Conservation (phyloP, 768 basidiomycete genomes). For the Suillus cothurnatus region DNA sequence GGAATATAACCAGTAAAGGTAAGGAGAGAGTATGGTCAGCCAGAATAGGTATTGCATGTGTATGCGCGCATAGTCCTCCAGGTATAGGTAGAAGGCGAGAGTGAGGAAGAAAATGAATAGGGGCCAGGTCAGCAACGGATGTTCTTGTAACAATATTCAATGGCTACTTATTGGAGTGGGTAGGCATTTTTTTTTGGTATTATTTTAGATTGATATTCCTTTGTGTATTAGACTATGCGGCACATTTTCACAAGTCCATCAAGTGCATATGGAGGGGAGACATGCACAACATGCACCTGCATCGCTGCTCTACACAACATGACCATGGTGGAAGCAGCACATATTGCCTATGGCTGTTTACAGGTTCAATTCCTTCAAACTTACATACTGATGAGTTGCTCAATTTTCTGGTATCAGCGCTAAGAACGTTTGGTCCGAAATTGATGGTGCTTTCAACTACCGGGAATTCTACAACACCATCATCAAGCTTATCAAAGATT, state of each 20-base stretch:
- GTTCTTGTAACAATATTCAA: no score
- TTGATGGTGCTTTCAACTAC: slow-evolving; percentile 7
- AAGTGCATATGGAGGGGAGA: not conserved
- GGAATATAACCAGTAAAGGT: no score
- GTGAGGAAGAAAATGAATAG: no score
- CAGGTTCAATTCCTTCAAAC: slow-evolving; percentile 10
- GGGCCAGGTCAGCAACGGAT: no score
- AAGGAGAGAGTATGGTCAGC: no score
- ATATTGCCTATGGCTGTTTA: slow-evolving; percentile 16
- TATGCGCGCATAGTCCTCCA: no score
- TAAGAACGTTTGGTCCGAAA: slow-evolving; percentile 3
- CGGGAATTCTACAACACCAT: slow-evolving; percentile 7
- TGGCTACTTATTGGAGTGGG: slow-evolving; percentile 7
- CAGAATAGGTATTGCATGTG: no score
- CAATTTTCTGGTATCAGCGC: slow-evolving; percentile 1
- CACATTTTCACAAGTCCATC: slow-evolving; percentile 14
- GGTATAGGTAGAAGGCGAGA: no score
- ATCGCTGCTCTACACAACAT: slow-evolving; percentile 15
- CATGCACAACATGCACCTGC: not conserved
- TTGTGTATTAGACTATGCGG: not conserved
- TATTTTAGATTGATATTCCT: not conserved
- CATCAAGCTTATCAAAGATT: slow-evolving; percentile 2
- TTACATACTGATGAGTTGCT: not conserved
- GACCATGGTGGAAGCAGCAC: slow-evolving; percentile 11
- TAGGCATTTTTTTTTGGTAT: not conserved